Percentiles rank a stretch among this genome's conserved stretches.
These are phyloP conservation scores for Suillus ampliporus DNA, from an alignment of 768 basidiomycete species.

Conservation along the genomic window DNA sequence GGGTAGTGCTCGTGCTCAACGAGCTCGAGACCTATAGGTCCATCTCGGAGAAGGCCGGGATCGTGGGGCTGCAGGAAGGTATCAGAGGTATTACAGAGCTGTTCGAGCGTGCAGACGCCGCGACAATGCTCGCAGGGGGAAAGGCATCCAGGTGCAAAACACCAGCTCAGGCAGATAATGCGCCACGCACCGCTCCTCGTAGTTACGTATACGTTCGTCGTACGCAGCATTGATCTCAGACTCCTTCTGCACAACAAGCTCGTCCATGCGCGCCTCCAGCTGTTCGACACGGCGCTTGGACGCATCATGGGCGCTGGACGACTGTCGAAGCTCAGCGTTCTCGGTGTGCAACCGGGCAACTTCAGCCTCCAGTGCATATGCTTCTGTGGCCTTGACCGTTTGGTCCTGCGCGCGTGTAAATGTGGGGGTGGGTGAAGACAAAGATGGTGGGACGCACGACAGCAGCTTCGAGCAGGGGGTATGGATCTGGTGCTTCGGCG, in stretches of 20 bases:
- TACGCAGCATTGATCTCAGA: constrained; percentile 97
- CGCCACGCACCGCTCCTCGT: constrained; percentile 82
- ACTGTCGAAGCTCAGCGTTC: constrained; percentile 80
- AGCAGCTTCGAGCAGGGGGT: constrained; percentile 93
- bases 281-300: constrained; percentile 80
- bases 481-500: constrained; percentile 97
- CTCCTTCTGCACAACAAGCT: constrained; percentile 89
- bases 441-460: constrained; percentile 57
- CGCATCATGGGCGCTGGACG: constrained; percentile 65
- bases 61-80: constrained; percentile 56
- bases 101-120: constrained; percentile 61
- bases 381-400: constrained; percentile 86
- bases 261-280: constrained; percentile 96
- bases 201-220: constrained; percentile 94
- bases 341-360: constrained; percentile 77
- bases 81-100: constrained; percentile 59
- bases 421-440: neutral
- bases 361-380: constrained; percentile 75
- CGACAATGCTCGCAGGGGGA: constrained; percentile 28
- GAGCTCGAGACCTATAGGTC: constrained; percentile 67
- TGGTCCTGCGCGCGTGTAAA: constrained; percentile 68
- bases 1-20: constrained; percentile 62
- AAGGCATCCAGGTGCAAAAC: constrained; percentile 37
- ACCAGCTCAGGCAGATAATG: neutral
- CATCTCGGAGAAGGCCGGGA: constrained; percentile 64